phyloP scores from a whole-genome alignment of 441 rosid genomes.

The Gossypium trilobum region DNA sequence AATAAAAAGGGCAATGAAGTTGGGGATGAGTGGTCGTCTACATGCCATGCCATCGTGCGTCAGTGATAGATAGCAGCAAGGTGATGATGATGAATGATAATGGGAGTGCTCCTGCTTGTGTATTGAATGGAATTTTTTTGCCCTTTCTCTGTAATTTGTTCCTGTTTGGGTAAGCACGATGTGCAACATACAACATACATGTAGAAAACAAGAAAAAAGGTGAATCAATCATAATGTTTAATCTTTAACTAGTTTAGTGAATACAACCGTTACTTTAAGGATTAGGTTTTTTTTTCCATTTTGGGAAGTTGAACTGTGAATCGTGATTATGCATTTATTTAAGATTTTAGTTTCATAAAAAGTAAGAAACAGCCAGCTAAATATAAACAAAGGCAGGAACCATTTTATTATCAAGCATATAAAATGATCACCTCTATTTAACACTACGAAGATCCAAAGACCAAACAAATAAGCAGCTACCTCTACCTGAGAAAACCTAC shows the following conservation, averaged over 20 bases:
- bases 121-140: background rate
- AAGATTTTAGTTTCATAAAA: background rate
- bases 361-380: background rate
- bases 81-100: background rate
- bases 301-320: background rate
- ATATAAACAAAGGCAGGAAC: background rate
- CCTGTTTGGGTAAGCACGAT: background rate
- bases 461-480: background rate
- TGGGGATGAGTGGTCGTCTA: background rate
- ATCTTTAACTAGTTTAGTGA: background rate
- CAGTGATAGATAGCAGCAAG: background rate
- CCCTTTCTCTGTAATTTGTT: background rate
- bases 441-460: background rate
- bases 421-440: background rate
- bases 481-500: background rate
- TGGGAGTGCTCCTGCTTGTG: background rate
- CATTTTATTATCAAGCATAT: background rate
- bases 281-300: background rate
- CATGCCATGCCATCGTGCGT: background rate
- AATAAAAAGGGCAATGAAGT: conserved; percentile 18
- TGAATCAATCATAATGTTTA: background rate
- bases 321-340: background rate
- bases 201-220: background rate
- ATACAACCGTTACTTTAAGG: background rate
- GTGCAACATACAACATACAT: background rate